These are phyloP conservation scores for Brassica carinata DNA, from an alignment of 345 rosid species.

Conservation along the genomic window DNA sequence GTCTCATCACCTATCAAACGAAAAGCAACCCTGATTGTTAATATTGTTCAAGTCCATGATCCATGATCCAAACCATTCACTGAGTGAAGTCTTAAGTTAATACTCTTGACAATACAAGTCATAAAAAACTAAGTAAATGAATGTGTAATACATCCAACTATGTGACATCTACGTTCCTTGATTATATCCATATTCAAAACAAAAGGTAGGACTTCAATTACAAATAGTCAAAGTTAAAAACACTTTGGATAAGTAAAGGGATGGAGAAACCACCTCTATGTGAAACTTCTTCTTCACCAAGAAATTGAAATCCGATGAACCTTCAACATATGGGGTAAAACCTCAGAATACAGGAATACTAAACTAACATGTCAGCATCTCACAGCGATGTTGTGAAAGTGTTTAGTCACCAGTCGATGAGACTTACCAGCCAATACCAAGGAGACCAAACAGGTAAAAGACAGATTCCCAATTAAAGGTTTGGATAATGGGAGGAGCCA, in stretches of 20 bases:
- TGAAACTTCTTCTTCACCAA: slow-evolving; percentile 50
- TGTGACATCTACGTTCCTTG: slow-evolving; percentile 19
- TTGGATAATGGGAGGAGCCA: slow-evolving; percentile 91
- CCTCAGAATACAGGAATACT: slow-evolving; percentile 16
- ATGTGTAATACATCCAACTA: background rate
- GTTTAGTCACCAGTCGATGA: background rate
- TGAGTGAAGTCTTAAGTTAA: background rate
- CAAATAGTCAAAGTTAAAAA: background rate
- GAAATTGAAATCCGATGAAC: slow-evolving; percentile 73
- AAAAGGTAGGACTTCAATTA: background rate
- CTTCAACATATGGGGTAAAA: slow-evolving; percentile 48
- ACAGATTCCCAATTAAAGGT: slow-evolving; percentile 89
- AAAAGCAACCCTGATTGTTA: slow-evolving; percentile 30
- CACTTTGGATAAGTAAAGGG: slow-evolving; percentile 9
- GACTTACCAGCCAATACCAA: slow-evolving; percentile 85
- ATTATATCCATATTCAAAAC: background rate
- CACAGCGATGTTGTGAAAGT: too few species aligned
- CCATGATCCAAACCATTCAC: background rate
- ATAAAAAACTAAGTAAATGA: slow-evolving; percentile 4
- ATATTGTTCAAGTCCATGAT: slow-evolving; percentile 14
- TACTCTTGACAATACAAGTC: background rate
- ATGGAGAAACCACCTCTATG: slow-evolving; percentile 48
- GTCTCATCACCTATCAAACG: slow-evolving; percentile 53
- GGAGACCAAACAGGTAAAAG: slow-evolving; percentile 75
- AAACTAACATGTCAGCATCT: slow-evolving; percentile 9